Evolutionary conservation across 1,284 basidiomycete species (phyloP).

Genomic region (Athelia sp.): DNA sequence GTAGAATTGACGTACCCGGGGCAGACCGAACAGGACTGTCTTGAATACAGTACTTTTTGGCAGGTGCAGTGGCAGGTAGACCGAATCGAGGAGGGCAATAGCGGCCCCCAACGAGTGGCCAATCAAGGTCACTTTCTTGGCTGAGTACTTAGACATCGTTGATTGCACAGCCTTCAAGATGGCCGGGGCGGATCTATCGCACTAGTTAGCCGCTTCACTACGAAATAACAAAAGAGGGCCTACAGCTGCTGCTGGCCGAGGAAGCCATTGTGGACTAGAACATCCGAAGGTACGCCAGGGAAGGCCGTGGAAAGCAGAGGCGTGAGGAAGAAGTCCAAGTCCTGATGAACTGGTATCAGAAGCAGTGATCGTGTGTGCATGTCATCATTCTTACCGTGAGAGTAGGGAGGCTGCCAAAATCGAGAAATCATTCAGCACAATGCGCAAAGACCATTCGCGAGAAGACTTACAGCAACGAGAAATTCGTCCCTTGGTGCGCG

Average conservation of each 20-base stretch:
- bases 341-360: too few relatives aligned
- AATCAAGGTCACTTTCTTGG: slow-evolving; percentile 40
- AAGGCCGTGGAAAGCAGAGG: slow-evolving; percentile 44
- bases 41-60: slow-evolving; percentile 24
- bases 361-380: too few relatives aligned
- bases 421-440: too few relatives aligned
- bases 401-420: slow-evolving; percentile 22
- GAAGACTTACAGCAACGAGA: slow-evolving; percentile 34
- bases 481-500: slow-evolving; percentile 48
- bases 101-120: slow-evolving; percentile 59
- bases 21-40: slow-evolving; percentile 46
- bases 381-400: slow-evolving; percentile 31
- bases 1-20: slow-evolving; percentile 33
- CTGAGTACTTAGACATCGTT: slow-evolving; percentile 32
- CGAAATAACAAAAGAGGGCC: slow-evolving; percentile 8
- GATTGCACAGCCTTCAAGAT: slow-evolving; percentile 44
- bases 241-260: slow-evolving; percentile 46
- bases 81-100: slow-evolving; percentile 41
- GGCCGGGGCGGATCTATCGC: slow-evolving; percentile 37
- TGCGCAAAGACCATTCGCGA: too few relatives aligned
- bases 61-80: slow-evolving; percentile 33
- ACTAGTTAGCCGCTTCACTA: neutral
- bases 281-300: slow-evolving; percentile 43
- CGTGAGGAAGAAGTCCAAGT: slow-evolving; percentile 39
- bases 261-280: slow-evolving; percentile 58